Evolutionary conservation across 768 basidiomycete species (phyloP), one percentile per base, ranked within the genome.

Genomic region (Suillus placidus): DNA sequence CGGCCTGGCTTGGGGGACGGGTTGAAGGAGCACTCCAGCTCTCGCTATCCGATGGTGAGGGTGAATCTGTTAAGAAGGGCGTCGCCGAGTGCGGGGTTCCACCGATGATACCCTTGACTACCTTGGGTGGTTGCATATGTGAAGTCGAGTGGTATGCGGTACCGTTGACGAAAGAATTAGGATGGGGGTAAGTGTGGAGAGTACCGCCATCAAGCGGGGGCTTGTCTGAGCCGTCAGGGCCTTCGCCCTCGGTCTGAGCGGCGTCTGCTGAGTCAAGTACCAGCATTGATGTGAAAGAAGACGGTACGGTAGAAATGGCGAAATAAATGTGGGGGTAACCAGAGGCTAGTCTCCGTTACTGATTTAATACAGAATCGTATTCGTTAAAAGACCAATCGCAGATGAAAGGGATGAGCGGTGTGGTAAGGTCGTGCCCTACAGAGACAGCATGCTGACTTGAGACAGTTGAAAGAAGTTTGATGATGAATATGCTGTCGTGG

Each of bases 11-110:
- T 5, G 87, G 83, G 0, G 88, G 83, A 47, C 85, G 80, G 16
- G 85, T 89, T 2, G 89, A 86, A 2, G 89, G 88, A 20, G 82
- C 80, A 68, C 87, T 89, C 72, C 80, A 85, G 77, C 79, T 85
- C 66, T 85, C 88, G 70, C 84, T 85, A 38, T 89, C 88, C 30
- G 84, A 85, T 1, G 78, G 77, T 5, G 85, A 85, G 2, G 87
- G 87, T 10, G 86, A 83, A 68, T 81, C 80, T 73, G 73, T 77
- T 63, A 69, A 63, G 56, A 78, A 71, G 51, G 80, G 76, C 18
- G 78, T 80, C 61, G 80, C 80, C 45, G 81, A 79, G 38, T 72
- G 72, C 13, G 76, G 73, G 16, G 69, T 69, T 20, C 20, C 9
- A 9, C 67, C 54, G 12, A 72, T 60, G 35, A 72, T 67, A 72